Evolutionary conservation across 768 basidiomycete species (phyloP), one percentile per base, ranked within the genome.

Genomic region (Solioccasus polychromus): DNA sequence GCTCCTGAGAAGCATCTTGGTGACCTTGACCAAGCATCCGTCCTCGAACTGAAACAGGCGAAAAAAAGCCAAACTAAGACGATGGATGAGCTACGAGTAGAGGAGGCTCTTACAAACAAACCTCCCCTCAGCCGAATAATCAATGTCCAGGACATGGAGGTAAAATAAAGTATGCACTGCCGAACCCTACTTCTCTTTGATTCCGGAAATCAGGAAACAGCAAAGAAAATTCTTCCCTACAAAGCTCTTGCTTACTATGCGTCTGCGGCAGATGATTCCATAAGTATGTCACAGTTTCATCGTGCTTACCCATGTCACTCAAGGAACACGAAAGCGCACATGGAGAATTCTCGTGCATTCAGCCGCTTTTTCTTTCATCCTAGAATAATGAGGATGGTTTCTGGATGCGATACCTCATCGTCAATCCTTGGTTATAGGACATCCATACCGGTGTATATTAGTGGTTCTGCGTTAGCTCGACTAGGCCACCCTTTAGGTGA

Each of bases 401-500:
- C 80, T 3, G 61, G 67, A 38, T 81, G 82, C 49, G 79, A 87
- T 63, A 78, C 83, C 17, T 85, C 85, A 0, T 85, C 86, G 9
- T 80, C 73, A 5, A 82, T 89, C 48, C 80, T 94, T 36, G 82
- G 90, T 12, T 82, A 76, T 62, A 71, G 70, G 39, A 80, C 82
- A 18, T 76, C 79, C 1, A 77, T 95, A 39, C 93, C 93, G 1
- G 71, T 96, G 6, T 92, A 90, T 59, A 85, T 90, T 39, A 82
- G 81, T 39, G 89, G 85, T 25, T 86, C 92, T 15, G 92, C 89
- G 18, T 77, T 88, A 30, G 88, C 88, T n/a, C 80, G 80, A 47
- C 71, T 94, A 0, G 93, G 92, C 1, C 92, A 97, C 62, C 92
- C 92, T 10, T 68, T 80, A n/a, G 92, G 92, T 15, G 92, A 96